Evolutionary conservation across 148 eudicot genomes (phyloP).

Genomic region (Chenopodium quinoa): DNA sequence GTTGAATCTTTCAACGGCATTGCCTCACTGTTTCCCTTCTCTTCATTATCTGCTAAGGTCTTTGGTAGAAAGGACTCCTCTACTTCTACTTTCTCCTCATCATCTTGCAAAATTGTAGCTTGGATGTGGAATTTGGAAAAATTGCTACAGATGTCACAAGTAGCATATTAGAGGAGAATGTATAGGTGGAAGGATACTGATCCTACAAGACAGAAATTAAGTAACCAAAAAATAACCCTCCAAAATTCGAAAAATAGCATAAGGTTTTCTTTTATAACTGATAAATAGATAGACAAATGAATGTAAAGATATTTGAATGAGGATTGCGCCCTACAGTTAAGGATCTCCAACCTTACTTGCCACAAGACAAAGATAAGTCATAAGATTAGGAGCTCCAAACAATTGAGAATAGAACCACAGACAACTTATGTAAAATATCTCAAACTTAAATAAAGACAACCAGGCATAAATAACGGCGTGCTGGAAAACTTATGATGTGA

Average conservation of each 20-base stretch:
- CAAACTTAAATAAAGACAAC: neutral
- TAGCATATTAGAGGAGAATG: neutral
- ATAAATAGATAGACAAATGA: too few species aligned
- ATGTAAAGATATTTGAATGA: neutral
- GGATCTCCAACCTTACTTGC: neutral
- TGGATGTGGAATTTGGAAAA: conserved; percentile 25
- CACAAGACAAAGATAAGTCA: neutral
- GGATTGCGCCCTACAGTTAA: neutral
- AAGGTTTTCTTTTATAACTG: neutral
- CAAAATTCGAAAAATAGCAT: neutral
- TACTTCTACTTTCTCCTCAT: conserved; percentile 66
- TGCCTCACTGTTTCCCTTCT: conserved; percentile 28
- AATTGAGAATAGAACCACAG: neutral
- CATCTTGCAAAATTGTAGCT: conserved; percentile 74
- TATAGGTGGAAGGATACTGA: neutral
- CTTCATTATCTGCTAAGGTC: conserved; percentile 34
- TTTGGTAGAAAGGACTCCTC: conserved; percentile 67
- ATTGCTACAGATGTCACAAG: conserved; percentile 18
- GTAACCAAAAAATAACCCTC: neutral
- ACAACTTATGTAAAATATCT: neutral
- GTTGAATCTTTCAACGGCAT: conserved; percentile 37
- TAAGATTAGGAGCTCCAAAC: neutral
- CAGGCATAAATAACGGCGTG: neutral
- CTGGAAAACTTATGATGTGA: neutral
- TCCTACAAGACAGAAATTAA: neutral